Base-by-base conservation (phyloP, 345 rosid genomes). In the Tarenaya hassleriana region DNA sequence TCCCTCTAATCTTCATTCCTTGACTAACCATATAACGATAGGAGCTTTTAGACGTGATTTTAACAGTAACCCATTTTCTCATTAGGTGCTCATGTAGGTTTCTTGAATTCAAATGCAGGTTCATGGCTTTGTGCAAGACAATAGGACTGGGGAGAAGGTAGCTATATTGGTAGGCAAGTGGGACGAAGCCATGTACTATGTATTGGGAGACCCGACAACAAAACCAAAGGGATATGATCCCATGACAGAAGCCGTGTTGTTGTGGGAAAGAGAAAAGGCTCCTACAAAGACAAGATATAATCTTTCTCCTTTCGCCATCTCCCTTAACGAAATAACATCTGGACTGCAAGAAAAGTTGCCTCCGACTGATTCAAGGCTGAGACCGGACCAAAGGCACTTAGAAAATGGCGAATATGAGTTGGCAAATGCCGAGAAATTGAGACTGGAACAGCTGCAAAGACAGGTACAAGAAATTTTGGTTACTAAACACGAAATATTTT, bases 181-280 rank as follows among this genome's bases (percentile, higher is more conserved):
- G 99, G 99, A 94, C 52, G 98, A 78, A 63, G 98, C 95, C 34
- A 75, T 92, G 86, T 92, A 92, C 78, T 85, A 88, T 58, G 96
- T 85, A 16, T 58, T 81, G 52, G 97, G 97, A 49, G 95, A 88
- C 77, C 94, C 87, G 41, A 80, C 83, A 1, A 73, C 76, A 38
- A 94, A 92, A 55, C 98, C 97, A 9, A 88, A 86, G 62, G 97
- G 92, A 10, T 94, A 88, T 66, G 99, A 94, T 68, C 97, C 95
- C 56, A 88, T 83, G 99, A 70, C 84, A 4, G 97, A 94, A 76
- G 97, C 95, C 14, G 81, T 83, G 52, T 67, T 88, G 76, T 77
- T 94, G 34, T 94, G 99, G 99, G 94, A 83, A 69, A 81, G 97
- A 71, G 89, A 70, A 55, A 81, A 72, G 53, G 66, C 79, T 38